phyloP scores from a whole-genome alignment of 805 yeast species.

The Saccharomycopsis selenospora region DNA sequence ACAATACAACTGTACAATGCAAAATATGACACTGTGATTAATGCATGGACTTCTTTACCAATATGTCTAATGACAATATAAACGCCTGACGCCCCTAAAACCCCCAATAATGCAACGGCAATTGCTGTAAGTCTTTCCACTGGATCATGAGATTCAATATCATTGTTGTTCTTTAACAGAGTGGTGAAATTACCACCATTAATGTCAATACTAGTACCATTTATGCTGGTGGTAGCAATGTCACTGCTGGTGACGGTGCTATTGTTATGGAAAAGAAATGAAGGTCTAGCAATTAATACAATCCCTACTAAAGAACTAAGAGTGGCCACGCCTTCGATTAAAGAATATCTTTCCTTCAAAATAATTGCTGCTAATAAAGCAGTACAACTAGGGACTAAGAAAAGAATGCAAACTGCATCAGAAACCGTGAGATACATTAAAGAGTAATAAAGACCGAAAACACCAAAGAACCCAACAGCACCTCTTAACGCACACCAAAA shows the following conservation, averaged over 20 bases:
- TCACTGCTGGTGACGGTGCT: slow-evolving; percentile 23
- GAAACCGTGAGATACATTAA: slow-evolving; percentile 66
- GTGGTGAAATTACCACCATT: background rate
- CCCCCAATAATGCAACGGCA: slow-evolving; percentile 56
- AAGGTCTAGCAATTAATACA: slow-evolving; percentile 72
- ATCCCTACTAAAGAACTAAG: slow-evolving; percentile 68
- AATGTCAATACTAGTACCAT: background rate
- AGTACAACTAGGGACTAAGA: slow-evolving; percentile 70
- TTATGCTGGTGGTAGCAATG: slow-evolving; percentile 2
- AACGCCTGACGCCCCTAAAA: slow-evolving; percentile 61
- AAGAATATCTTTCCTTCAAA: slow-evolving; percentile 58
- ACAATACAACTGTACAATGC: slow-evolving; percentile 53
- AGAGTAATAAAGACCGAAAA: slow-evolving; percentile 70
- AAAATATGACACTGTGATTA: slow-evolving; percentile 71
- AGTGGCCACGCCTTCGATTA: slow-evolving; percentile 64
- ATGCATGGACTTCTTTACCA: slow-evolving; percentile 73
- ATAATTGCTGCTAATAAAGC: slow-evolving; percentile 64
- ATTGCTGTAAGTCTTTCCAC: slow-evolving; percentile 56
- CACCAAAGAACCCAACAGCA: slow-evolving; percentile 69
- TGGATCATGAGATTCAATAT: slow-evolving; percentile 46
- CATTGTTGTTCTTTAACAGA: slow-evolving; percentile 26
- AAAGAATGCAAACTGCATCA: slow-evolving; percentile 76
- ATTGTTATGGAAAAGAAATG: slow-evolving; percentile 50
- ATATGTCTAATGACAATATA: slow-evolving; percentile 66
- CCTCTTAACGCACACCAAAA: slow-evolving; percentile 55